Evolutionary conservation across 73 alveolate genomes (phyloP).

Genomic region (Breviolum minutum): DNA sequence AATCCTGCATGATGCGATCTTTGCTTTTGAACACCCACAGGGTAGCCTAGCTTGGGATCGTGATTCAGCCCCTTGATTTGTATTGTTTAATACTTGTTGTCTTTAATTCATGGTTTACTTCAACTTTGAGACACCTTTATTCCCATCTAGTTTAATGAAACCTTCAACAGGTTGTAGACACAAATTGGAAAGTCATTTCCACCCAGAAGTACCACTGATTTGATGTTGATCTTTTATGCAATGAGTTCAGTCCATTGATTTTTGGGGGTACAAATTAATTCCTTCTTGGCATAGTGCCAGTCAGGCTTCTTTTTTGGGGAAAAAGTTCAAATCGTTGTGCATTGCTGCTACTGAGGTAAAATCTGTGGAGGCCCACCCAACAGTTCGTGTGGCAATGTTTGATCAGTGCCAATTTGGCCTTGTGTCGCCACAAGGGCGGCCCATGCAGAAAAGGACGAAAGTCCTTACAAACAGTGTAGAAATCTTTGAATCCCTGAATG

Average conservation of each 20-base stretch:
- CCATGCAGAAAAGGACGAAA: constrained; percentile 15
- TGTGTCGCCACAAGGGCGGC: not conserved
- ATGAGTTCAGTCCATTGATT: too few relatives aligned
- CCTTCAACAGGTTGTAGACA: too few relatives aligned
- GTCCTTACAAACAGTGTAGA: not conserved
- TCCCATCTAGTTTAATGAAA: too few relatives aligned
- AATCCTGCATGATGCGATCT: not conserved
- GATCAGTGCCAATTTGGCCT: constrained; percentile 43
- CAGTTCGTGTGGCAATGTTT: not conserved
- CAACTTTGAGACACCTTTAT: not conserved
- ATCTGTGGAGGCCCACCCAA: not conserved
- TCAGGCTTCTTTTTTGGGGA: too few relatives aligned
- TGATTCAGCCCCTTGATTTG: not conserved
- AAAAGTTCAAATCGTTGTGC: not conserved
- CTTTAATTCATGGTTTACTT: too few relatives aligned
- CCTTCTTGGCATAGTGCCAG: too few relatives aligned
- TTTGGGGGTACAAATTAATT: too few relatives aligned
- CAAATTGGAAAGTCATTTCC: too few relatives aligned
- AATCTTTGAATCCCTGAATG: not conserved
- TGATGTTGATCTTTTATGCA: too few relatives aligned
- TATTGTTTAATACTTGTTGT: not conserved
- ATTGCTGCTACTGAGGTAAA: not conserved
- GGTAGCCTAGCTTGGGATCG: constrained; percentile 16
- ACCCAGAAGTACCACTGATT: too few relatives aligned
- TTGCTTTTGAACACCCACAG: constrained; percentile 22